Conservation (phyloP, 331 rosid species). For the Quercus tomentella region DNA sequence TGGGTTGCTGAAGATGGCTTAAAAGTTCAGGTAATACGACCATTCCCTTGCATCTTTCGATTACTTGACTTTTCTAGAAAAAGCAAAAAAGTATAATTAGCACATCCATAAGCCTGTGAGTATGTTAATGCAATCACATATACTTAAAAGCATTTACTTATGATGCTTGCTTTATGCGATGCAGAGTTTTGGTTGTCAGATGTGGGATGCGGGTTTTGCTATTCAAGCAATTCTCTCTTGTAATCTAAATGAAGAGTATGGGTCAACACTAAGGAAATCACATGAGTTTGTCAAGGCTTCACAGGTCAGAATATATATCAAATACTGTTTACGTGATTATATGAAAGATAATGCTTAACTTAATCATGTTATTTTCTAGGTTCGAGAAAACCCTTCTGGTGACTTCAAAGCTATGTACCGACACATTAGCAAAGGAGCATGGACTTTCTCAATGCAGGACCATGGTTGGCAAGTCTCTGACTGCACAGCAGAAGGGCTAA, state of each 20-base stretch:
- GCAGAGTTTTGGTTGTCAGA: constrained; percentile 48
- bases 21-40: constrained; percentile 27
- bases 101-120: background rate
- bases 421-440: constrained; percentile 60
- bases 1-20: constrained; percentile 47
- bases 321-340: background rate
- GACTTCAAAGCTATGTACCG: constrained; percentile 44
- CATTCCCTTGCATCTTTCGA: no score
- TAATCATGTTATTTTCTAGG: constrained; percentile 18
- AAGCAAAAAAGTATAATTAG: background rate
- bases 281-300: constrained; percentile 57
- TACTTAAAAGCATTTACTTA: background rate
- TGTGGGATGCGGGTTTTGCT: constrained; percentile 58
- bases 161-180: background rate
- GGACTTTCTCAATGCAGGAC: constrained; percentile 57
- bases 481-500: constrained; percentile 60
- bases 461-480: constrained; percentile 72
- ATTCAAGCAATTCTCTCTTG: constrained; percentile 55
- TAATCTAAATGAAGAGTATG: constrained; percentile 44
- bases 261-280: constrained; percentile 53
- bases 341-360: background rate
- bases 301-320: constrained; percentile 31
- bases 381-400: constrained; percentile 50
- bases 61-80: background rate
- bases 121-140: background rate